Evolutionary conservation across 805 yeast genomes (phyloP), one percentile per base, ranked within the genome.

Genomic region (Naumovozyma dairenensis): DNA sequence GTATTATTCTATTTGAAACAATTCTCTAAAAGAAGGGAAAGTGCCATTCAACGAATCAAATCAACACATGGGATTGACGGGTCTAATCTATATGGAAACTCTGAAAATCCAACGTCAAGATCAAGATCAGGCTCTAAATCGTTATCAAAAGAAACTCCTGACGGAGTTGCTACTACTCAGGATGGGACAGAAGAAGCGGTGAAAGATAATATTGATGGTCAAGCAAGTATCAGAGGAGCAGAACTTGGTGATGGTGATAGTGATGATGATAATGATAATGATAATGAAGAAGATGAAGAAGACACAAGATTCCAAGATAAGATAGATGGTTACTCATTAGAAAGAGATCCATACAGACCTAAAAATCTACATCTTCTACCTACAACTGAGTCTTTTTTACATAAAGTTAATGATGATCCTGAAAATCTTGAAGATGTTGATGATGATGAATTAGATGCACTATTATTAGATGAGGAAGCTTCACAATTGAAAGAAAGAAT

Each of bases 381-480:
- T 1, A 76, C 72, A 6, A 69, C 87, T 0, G 59, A 53, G 9
- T 71, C 77, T 1, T 49, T 80, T 4, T 57, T 79, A 13, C 57
- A 60, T 0, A 67, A 61, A 32, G 64, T 83, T 2, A 56, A 72
- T 0, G 82, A 80, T 19, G 78, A 73, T 31, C 75, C 73, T 1
- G 79, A 71, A 2, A 65, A 74, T 32, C 64, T 80, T 29, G 75
- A 77, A 6, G 94, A 85, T 47, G 80, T 80, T 4, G 93, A 83
- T 44, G 96, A 86, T 51, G 89, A 77, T 10, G 95, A 85, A 44
- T 65, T 84, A 9, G 74, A 73, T 4, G 60, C 63, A 0, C 66
- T 77, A 21, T 50, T 83, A 28, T 63, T 92, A 31, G 67, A 72
- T 2, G 76, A 70, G 34, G 85, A 78, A 32, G 96, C 87, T 41